Evolutionary conservation across 192 early-diverging fungal genomes (phyloP).

Genomic region (Backusella circina): DNA sequence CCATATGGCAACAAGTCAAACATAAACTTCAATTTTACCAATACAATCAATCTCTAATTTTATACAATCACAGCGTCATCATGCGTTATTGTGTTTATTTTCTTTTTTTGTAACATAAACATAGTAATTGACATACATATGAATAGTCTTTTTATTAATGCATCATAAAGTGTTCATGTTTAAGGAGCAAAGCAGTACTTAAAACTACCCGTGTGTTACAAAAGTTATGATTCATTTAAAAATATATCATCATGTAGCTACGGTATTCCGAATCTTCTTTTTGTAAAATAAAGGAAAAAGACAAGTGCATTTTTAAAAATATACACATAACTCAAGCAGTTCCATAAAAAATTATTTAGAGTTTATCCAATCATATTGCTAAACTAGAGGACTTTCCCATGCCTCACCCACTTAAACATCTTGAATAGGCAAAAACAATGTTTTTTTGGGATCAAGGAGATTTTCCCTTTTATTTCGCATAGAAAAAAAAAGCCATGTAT

Average conservation of each 20-base stretch:
- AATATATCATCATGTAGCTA: too few relatives aligned
- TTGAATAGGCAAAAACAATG: background rate
- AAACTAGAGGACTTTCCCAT: background rate
- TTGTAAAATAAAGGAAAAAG: background rate
- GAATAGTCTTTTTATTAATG: background rate
- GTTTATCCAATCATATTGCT: background rate
- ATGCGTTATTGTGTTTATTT: background rate
- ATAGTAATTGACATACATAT: background rate
- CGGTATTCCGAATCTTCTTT: background rate
- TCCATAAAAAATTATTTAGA: background rate
- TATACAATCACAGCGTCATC: background rate
- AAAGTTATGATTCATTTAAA: background rate
- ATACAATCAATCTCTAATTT: background rate
- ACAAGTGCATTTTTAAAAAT: background rate
- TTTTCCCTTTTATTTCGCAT: constrained; percentile 1
- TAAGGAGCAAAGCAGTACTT: background rate
- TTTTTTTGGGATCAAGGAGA: background rate
- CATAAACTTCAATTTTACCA: background rate
- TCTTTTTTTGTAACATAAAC: background rate
- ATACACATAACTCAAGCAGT: background rate
- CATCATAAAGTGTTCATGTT: background rate
- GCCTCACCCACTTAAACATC: background rate
- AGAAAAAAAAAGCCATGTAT: background rate
- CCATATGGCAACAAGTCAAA: background rate
- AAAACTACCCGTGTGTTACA: background rate